Evolutionary conservation across 805 yeast species (phyloP).

Genomic region (Torulaspora franciscae): DNA sequence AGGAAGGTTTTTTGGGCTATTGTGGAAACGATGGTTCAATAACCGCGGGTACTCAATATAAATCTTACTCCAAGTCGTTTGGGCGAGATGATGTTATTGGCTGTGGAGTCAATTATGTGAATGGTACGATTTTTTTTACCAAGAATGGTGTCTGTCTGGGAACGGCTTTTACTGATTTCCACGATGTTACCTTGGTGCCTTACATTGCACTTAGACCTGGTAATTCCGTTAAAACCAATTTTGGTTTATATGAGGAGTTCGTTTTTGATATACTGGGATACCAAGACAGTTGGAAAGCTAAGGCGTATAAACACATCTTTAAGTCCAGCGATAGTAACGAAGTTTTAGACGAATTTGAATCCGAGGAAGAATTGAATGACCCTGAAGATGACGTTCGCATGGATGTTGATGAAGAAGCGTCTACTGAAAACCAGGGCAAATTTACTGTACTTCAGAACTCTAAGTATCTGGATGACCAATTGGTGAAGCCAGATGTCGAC

Average conservation of each 20-base stretch:
- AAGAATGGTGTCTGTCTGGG: slow-evolving; percentile 71
- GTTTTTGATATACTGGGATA: slow-evolving; percentile 56
- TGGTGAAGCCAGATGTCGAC: slow-evolving; percentile 23
- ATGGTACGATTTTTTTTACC: slow-evolving; percentile 64
- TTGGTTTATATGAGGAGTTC: slow-evolving; percentile 49
- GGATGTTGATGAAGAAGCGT: slow-evolving; percentile 27
- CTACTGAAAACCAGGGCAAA: slow-evolving; percentile 9
- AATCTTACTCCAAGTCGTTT: slow-evolving; percentile 34
- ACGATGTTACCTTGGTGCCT: slow-evolving; percentile 44
- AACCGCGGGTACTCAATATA: slow-evolving; percentile 22
- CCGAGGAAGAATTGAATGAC: slow-evolving; percentile 14
- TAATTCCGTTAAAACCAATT: slow-evolving; percentile 35
- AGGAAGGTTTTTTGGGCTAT: slow-evolving; percentile 28
- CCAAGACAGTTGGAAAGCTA: slow-evolving; percentile 43
- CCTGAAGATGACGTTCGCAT: slow-evolving; percentile 24
- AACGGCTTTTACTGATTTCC: slow-evolving; percentile 46
- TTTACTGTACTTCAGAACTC: slow-evolving; percentile 17
- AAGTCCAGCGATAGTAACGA: slow-evolving; percentile 13
- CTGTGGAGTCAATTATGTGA: slow-evolving; percentile 71
- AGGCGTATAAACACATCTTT: slow-evolving; percentile 33
- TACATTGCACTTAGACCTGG: slow-evolving; percentile 39
- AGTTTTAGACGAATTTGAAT: slow-evolving; percentile 11
- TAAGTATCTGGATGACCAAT: slow-evolving; percentile 20
- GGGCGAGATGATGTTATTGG: slow-evolving; percentile 67
- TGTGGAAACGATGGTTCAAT: slow-evolving; percentile 32